Base-by-base conservation (phyloP, 306 rosid species). In the Vigna hirtella region DNA sequence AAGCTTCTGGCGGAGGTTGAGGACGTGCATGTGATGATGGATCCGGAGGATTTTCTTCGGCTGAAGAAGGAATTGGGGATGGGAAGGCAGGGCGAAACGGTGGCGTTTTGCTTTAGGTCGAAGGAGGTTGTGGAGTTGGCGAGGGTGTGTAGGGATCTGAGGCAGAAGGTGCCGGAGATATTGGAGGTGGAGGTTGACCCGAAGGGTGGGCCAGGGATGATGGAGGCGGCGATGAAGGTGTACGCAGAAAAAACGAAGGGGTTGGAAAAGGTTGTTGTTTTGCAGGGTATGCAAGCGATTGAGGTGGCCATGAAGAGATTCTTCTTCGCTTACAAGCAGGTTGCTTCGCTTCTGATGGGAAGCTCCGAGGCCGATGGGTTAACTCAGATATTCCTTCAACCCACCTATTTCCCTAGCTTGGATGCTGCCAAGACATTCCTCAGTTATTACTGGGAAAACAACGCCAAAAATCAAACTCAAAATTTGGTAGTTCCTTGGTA, bases 391-490 rank as follows among this genome's bases (percentile, higher is more conserved):
- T 92, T 88, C 70, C 78, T 95, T 3, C 93, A 95, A 74, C 95
- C 98, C 2, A 90, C 97, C 0, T 92, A 84, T 51, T 95, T 90
- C 26, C 98, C 98, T 63, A 95, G 97, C 49, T 69, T 95, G 88
- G 98, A 95, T 43, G 97, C 98, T 0, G 98, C 98, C 0, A 95
- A 92, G 88, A 90, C 98, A 16, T 95, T 95, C 68, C 85, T 95
- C 0, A 91, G 89, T 0, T 89, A 91, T 36, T 68, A 70, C 28
- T 87, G 85, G 85, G 85, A 78, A 32, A 77, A 68, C 51, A 57
- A 56, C 17, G 69, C 49, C n/a, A 73, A 61, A 47, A 34, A 26
- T 7, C 71, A 85, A 2, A 66, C 13, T 62, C 71, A 85, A 1
- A 66, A n/a, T 62, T 2, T 40, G 11, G 0, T n/a, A 0, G 9